Evolutionary conservation across 1,284 basidiomycete species (phyloP).

Genomic region (Malassezia equina): DNA sequence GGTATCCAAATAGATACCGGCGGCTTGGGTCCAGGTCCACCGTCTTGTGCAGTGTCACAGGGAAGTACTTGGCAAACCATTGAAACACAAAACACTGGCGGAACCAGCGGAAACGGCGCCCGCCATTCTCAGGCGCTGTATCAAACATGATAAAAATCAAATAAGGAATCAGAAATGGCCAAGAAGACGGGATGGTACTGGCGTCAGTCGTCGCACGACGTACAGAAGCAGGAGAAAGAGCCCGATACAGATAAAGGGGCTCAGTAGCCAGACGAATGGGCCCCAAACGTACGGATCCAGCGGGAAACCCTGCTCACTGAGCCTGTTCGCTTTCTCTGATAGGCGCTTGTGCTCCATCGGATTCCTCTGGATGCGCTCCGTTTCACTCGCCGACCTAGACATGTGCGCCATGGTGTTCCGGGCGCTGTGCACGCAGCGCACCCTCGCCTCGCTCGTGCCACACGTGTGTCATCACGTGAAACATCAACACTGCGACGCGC

Average conservation of each 20-base stretch:
- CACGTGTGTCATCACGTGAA: constrained; percentile 5
- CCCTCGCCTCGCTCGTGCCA: neutral
- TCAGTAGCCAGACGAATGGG: constrained; percentile 74
- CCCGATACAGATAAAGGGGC: constrained; percentile 62
- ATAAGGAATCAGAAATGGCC: constrained; percentile 77
- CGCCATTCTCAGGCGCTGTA: constrained; percentile 66
- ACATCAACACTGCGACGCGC: constrained; percentile 1
- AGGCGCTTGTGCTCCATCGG: neutral
- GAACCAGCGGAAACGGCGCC: constrained; percentile 67
- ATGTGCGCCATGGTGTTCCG: neutral
- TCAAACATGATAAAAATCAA: constrained; percentile 67
- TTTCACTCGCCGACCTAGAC: neutral
- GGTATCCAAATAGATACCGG: constrained; percentile 73
- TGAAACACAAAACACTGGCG: constrained; percentile 64
- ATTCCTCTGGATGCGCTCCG: neutral
- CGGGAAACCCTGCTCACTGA: neutral
- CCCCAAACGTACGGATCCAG: neutral
- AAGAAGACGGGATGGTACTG: constrained; percentile 78
- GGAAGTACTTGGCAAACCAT: constrained; percentile 83
- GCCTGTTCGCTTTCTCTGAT: neutral
- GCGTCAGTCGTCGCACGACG: constrained; percentile 41
- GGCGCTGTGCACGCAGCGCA: neutral
- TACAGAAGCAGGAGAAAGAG: constrained; percentile 71
- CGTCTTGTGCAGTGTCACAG: constrained; percentile 53
- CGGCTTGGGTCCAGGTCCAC: constrained; percentile 74